These are phyloP conservation scores for Decorospora gaudefroyi DNA, from an alignment of 2,329 filamentous ascomycete species.

Conservation along the genomic window DNA sequence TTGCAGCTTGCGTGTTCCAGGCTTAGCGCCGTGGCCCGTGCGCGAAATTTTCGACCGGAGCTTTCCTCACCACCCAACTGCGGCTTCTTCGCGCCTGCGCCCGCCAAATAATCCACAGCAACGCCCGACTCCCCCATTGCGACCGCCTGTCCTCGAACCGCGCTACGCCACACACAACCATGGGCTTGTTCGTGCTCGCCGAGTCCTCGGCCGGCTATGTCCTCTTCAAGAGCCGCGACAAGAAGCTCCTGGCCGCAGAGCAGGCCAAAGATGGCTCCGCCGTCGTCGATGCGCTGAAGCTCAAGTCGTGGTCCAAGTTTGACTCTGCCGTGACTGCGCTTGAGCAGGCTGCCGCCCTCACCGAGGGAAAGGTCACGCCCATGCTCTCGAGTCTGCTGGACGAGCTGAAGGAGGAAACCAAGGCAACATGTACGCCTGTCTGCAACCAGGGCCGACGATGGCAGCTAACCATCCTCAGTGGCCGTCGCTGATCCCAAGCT, in stretches of 20 bases:
- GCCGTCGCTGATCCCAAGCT: slow-evolving; percentile 94
- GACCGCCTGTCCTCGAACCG: slow-evolving; percentile 3
- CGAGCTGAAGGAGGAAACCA: slow-evolving; percentile 95
- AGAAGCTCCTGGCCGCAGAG: slow-evolving; percentile 85
- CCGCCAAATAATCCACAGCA: too few species aligned
- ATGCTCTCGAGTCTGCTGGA: slow-evolving; percentile 82
- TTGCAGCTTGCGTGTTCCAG: slow-evolving; percentile 5
- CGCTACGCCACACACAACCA: slow-evolving; percentile 32
- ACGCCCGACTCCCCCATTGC: too few species aligned
- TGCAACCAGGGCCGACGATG: neutral
- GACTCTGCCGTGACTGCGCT: slow-evolving; percentile 88
- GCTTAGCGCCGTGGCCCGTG: slow-evolving; percentile 13
- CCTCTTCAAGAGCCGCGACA: slow-evolving; percentile 97
- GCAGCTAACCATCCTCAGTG: slow-evolving; percentile 50
- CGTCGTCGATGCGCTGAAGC: slow-evolving; percentile 86
- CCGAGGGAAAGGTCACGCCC: slow-evolving; percentile 93
- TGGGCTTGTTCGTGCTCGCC: slow-evolving; percentile 51
- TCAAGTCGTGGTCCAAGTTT: slow-evolving; percentile 97
- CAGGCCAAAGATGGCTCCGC: slow-evolving; percentile 81
- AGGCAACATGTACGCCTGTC: slow-evolving; percentile 65
- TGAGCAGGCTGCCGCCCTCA: slow-evolving; percentile 75
- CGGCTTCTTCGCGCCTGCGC: too few species aligned
- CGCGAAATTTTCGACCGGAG: slow-evolving; percentile 18
- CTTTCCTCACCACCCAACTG: slow-evolving; percentile 23
- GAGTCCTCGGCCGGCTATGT: slow-evolving; percentile 78